Conservation (phyloP, 441 rosid species). For the California macrophylla region DNA sequence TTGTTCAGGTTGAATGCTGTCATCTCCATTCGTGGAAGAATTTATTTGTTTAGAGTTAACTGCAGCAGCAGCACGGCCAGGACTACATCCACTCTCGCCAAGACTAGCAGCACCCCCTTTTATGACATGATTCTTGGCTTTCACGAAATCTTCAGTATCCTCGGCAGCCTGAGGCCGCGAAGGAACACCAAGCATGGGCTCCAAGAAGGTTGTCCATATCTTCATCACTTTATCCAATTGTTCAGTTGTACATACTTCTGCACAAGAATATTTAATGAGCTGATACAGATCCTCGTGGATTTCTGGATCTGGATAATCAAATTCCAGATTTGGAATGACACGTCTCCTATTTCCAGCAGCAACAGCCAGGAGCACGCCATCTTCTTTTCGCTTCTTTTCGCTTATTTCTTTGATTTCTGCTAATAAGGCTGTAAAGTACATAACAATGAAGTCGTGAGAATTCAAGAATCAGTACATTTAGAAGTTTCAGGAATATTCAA, state of each 20-base stretch:
- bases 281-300: constrained; percentile 92
- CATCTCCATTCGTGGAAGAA: constrained; percentile 53
- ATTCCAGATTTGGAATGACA: constrained; percentile 60
- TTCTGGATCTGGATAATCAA: constrained; percentile 67
- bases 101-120: constrained; percentile 39
- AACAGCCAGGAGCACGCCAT: constrained; percentile 73
- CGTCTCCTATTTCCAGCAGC: constrained; percentile 78
- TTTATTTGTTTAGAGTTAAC: constrained; percentile 41
- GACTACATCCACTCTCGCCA: constrained; percentile 54
- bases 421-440: constrained; percentile 60
- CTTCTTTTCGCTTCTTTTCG: constrained; percentile 71
- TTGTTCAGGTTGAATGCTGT: constrained; percentile 43
- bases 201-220: constrained; percentile 89
- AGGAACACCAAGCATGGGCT: constrained; percentile 75
- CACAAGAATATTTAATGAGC: constrained; percentile 86
- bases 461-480: neutral
- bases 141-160: constrained; percentile 70
- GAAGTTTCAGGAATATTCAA: neutral
- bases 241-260: constrained; percentile 90
- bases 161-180: constrained; percentile 76
- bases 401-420: constrained; percentile 83
- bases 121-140: constrained; percentile 41
- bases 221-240: constrained; percentile 83
- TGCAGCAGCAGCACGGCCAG: constrained; percentile 32
- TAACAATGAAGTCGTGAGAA: constrained; percentile 18